Base-by-base conservation (phyloP, 257 asterid genomes). In the Petunia axillaris region DNA sequence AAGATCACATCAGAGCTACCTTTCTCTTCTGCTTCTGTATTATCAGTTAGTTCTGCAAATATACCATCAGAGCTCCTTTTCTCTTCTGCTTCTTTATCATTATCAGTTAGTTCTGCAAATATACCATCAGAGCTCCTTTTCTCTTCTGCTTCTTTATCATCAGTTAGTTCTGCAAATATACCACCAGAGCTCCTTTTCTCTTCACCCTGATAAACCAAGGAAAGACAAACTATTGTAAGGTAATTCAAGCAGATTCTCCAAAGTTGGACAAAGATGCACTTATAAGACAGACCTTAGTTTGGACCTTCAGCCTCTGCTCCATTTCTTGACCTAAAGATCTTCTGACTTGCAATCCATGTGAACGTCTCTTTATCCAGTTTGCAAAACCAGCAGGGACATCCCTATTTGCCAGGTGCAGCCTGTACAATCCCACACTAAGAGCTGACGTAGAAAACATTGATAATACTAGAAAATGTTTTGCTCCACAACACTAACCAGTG, bases 341-440 rank as follows among this genome's bases (percentile, higher is more conserved):
- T 48, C 43, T 79, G 78, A 90, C 62, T 82, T 85, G 84, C 79
- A 71, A 87, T 80, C 86, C 87, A 87, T 82, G 87, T 73, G 85
- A 73, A 82, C 86, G 90, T 68, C 87, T 85, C 85, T 80, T 86
- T 82, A 84, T 85, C 97, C 97, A 90, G 81, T 78, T 76, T 74
- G 84, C 87, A 82, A 87, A 89, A 82, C 86, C 88, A 70, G 85
- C 91, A 36, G 93, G 93, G 71, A 93, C 83, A 85, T 90, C 97
- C 79, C 79, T 82, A 52, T 86, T 88, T 57, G 86, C 97, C 89
- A 95, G 84, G 76, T 89, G 90, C 85, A 93, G 81, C 99, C 99
- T 95, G 88, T 62, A 78, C 38, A 80, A 67, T 35, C 35, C 60
- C 40, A 52, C 67, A 53, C 44, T 78, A 67, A 54, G 78, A 71